Evolutionary conservation across 306 rosid genomes (phyloP).

Genomic region (Quercus ilex): DNA sequence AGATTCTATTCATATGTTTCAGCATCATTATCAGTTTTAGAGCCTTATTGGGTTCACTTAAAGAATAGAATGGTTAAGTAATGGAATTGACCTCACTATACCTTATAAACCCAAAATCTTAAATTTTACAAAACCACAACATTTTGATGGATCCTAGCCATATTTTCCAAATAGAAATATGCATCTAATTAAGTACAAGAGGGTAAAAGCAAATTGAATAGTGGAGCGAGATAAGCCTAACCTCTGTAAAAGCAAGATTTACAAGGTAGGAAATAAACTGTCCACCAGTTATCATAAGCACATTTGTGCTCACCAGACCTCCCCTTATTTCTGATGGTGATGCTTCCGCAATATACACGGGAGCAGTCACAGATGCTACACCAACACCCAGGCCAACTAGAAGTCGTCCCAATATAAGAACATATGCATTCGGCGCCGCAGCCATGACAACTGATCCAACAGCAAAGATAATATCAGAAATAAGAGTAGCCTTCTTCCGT

Average conservation of each 20-base stretch:
- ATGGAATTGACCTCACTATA: neutral
- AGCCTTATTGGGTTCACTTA: neutral
- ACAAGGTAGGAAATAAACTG: conserved; percentile 75
- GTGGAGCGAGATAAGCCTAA: conserved; percentile 33
- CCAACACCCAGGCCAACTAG: conserved; percentile 77
- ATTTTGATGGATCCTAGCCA: neutral
- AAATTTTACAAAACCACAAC: neutral
- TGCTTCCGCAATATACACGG: conserved; percentile 86
- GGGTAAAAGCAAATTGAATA: neutral
- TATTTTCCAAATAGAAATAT: neutral
- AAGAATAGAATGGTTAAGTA: neutral
- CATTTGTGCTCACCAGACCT: conserved; percentile 70
- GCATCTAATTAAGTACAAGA: neutral
- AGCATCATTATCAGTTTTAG: neutral
- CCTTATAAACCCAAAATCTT: neutral
- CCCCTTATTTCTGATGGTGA: conserved; percentile 94
- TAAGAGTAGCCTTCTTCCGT: conserved; percentile 70
- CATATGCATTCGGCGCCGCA: conserved; percentile 58
- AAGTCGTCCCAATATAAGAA: conserved; percentile 74
- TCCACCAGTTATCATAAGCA: conserved; percentile 82
- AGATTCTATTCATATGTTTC: neutral
- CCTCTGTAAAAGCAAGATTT: conserved; percentile 74
- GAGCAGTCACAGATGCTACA: conserved; percentile 82
- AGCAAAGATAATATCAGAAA: conserved; percentile 66
- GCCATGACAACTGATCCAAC: conserved; percentile 72